Conservation (phyloP, 1,139 yeast species). For the Candida tetrigidarum region DNA sequence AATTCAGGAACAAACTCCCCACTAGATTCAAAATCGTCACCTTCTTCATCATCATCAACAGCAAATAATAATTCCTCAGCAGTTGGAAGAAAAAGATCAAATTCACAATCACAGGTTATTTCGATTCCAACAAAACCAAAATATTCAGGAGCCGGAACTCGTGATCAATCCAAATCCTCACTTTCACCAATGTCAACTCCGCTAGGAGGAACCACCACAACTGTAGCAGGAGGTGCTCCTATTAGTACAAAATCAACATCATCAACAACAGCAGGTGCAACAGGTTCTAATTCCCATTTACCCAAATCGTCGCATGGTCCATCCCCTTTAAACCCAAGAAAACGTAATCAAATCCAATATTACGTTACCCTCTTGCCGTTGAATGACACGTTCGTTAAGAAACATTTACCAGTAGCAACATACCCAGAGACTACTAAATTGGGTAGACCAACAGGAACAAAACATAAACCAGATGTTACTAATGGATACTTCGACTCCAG, state of each 20-base stretch:
- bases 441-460: constrained; percentile 85
- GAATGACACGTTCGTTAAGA: constrained; percentile 82
- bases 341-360: constrained; percentile 41
- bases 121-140: constrained; percentile 17
- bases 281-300: constrained; percentile 4
- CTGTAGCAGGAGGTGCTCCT: too few species aligned
- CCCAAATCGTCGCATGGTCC: constrained; percentile 10
- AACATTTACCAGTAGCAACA: constrained; percentile 77
- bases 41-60: neutral
- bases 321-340: constrained; percentile 24
- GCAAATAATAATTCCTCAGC: neutral
- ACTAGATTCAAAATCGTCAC: constrained; percentile 1
- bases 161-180: constrained; percentile 9
- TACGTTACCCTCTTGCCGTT: constrained; percentile 73
- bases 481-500: constrained; percentile 96
- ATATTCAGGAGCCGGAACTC: constrained; percentile 3
- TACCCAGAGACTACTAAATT: constrained; percentile 83
- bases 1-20: constrained; percentile 1
- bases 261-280: constrained; percentile 13
- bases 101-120: constrained; percentile 43
- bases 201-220: too few species aligned
- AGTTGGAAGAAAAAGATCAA: constrained; percentile 36
- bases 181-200: constrained; percentile 11
- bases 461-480: constrained; percentile 71
- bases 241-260: too few species aligned